Evolutionary conservation across 495 filamentous ascomycete genomes (phyloP).

Genomic region (Hyaloscypha bicolor): DNA sequence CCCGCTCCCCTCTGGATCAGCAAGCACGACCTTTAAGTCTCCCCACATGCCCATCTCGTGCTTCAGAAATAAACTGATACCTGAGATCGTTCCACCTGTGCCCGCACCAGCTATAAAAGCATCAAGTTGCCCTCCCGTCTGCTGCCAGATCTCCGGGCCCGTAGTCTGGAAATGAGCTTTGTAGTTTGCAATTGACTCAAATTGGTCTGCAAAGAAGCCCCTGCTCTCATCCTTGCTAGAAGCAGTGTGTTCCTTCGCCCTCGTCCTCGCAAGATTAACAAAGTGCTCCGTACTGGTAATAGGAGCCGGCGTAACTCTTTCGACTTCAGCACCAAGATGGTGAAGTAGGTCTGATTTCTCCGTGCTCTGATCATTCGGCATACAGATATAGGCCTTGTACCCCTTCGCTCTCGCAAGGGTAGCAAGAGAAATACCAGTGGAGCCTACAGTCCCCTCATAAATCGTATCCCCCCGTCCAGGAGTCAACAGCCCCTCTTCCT

Average conservation of each 20-base stretch:
- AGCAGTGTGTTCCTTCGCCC: conserved; percentile 69
- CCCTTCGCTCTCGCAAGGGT: conserved; percentile 84
- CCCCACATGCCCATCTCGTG: conserved; percentile 46
- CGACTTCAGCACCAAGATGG: conserved; percentile 87
- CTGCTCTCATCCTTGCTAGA: conserved; percentile 43
- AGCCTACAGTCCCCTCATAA: conserved; percentile 97
- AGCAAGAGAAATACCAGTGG: conserved; percentile 91
- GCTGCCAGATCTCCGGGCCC: conserved; percentile 83
- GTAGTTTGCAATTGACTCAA: conserved; percentile 89
- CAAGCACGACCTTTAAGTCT: conserved; percentile 72
- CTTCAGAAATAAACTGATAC: conserved; percentile 82
- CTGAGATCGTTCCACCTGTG: conserved; percentile 91
- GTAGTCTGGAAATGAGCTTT: conserved; percentile 79
- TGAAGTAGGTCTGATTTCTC: conserved; percentile 90
- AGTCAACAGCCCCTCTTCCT: conserved; percentile 72
- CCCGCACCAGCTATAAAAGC: conserved; percentile 96
- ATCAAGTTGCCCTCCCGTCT: conserved; percentile 75
- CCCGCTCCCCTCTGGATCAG: conserved; percentile 93
- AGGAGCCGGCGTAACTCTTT: conserved; percentile 85
- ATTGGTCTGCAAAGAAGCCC: conserved; percentile 96
- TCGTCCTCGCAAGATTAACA: conserved; percentile 85
- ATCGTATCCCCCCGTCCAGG: conserved; percentile 88
- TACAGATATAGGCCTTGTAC: conserved; percentile 93
- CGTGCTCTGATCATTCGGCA: conserved; percentile 87
- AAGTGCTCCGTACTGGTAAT: conserved; percentile 91